These are phyloP conservation scores for Candida frijolesensis DNA, from an alignment of 1,139 yeast species.

Conservation along the genomic window DNA sequence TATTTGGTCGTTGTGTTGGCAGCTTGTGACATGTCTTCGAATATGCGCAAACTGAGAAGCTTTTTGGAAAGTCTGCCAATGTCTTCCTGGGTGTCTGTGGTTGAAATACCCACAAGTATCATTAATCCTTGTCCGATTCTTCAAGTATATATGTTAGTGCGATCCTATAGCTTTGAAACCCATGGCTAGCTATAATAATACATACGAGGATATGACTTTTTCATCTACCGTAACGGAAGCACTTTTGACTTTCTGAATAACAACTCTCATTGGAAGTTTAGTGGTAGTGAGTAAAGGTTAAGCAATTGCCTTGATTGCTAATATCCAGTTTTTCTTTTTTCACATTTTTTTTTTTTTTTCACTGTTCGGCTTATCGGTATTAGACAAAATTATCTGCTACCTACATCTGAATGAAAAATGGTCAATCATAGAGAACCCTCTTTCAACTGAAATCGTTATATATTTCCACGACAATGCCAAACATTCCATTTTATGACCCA, in stretches of 20 bases:
- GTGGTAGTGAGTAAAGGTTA: neutral
- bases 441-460: too few species aligned
- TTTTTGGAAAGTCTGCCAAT: conserved; percentile 69
- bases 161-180: neutral
- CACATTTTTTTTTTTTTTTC: too few species aligned
- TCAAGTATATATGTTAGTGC: neutral
- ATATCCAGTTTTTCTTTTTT: neutral
- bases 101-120: conserved; percentile 81
- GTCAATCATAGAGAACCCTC: too few species aligned
- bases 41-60: conserved; percentile 63
- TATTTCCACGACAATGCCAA: too few species aligned
- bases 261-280: conserved; percentile 67
- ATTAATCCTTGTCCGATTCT: conserved; percentile 75
- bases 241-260: conserved; percentile 80
- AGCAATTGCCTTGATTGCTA: neutral
- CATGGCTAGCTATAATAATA: conserved; percentile 14
- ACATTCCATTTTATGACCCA: too few species aligned
- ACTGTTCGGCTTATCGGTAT: too few species aligned
- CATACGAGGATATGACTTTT: conserved; percentile 67
- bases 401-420: too few species aligned
- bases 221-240: conserved; percentile 87
- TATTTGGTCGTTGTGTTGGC: conserved; percentile 39
- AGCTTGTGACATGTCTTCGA: conserved; percentile 55
- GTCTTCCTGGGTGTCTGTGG: conserved; percentile 74
- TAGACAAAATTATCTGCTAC: too few species aligned